Evolutionary conservation across 1,284 basidiomycete genomes (phyloP).

Genomic region (Cutaneotrichosporon dermatis): DNA sequence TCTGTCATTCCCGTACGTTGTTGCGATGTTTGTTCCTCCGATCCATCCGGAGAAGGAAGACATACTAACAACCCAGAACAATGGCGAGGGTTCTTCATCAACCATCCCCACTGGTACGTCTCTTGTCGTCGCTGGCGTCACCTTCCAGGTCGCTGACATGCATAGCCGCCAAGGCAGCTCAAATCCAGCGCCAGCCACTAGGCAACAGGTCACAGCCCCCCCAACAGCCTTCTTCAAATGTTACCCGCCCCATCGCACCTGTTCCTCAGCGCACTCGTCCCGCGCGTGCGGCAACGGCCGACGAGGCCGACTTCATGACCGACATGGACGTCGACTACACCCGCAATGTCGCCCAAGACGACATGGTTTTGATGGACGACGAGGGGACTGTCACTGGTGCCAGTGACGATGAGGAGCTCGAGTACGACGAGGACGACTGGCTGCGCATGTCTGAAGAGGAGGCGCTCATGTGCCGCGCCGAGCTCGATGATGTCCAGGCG

Average conservation of each 20-base stretch:
- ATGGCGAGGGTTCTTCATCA: not conserved
- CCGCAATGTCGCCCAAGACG: constrained; percentile 4
- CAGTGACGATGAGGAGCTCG: constrained; percentile 39
- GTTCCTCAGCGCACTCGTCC: constrained; percentile 34
- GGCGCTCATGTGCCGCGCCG: constrained; percentile 28
- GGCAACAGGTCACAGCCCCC: constrained; percentile 23
- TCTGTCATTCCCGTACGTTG: constrained; percentile 24
- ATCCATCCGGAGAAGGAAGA: constrained; percentile 1
- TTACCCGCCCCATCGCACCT: constrained; percentile 35
- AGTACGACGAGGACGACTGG: constrained; percentile 60
- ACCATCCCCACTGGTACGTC: not conserved
- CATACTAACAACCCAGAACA: constrained; percentile 14
- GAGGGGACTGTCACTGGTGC: constrained; percentile 9
- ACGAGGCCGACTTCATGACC: constrained; percentile 16
- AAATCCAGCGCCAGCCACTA: constrained; percentile 34
- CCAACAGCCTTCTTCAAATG: constrained; percentile 14
- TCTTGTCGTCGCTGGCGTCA: not conserved
- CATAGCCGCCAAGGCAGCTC: constrained; percentile 21
- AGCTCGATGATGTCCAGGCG: constrained; percentile 43
- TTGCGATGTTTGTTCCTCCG: not conserved
- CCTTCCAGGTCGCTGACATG: not conserved
- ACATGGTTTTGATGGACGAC: constrained; percentile 19
- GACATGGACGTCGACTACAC: constrained; percentile 41
- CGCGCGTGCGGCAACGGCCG: constrained; percentile 17
- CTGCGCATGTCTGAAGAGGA: constrained; percentile 56